These are phyloP conservation scores for Mycena pura DNA, from an alignment of 768 basidiomycete genomes.

Conservation along the genomic window DNA sequence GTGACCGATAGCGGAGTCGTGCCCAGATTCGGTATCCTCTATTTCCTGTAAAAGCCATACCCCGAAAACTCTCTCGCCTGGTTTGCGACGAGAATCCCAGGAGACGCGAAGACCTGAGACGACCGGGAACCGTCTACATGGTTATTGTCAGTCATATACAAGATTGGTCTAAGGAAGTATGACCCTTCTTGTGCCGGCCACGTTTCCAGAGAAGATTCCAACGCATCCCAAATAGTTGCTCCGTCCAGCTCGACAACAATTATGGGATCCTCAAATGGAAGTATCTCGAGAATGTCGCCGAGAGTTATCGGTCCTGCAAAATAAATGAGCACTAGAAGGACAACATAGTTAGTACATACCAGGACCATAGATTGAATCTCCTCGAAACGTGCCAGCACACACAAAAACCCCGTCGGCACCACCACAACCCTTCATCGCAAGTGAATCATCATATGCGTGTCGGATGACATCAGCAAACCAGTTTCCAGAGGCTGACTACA, in stretches of 20 bases:
- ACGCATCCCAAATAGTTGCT: constrained; percentile 75
- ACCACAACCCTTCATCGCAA: constrained; percentile 60
- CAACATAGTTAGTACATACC: constrained; percentile 49
- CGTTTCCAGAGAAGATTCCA: constrained; percentile 74
- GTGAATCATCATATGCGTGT: constrained; percentile 80
- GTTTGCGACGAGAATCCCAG: constrained; percentile 82
- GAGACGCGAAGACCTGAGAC: constrained; percentile 83
- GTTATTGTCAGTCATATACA: neutral
- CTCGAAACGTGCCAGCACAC: constrained; percentile 83
- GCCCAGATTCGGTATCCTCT: constrained; percentile 36
- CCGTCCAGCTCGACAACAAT: constrained; percentile 86
- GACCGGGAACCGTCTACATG: constrained; percentile 81
- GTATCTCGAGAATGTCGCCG: constrained; percentile 86
- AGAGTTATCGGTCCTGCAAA: constrained; percentile 74
- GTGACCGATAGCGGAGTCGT: constrained; percentile 29
- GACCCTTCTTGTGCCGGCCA: constrained; percentile 95
- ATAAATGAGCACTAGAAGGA: neutral
- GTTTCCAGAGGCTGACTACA: constrained; percentile 72
- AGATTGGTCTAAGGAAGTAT: constrained; percentile 23
- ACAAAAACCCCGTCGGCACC: constrained; percentile 85
- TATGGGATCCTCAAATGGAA: constrained; percentile 88
- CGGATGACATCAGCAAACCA: constrained; percentile 88
- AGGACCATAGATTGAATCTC: constrained; percentile 85
- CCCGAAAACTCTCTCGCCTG: constrained; percentile 76
- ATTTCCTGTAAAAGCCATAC: constrained; percentile 64